Base-by-base conservation (phyloP, 1,139 yeast genomes). In the Taphrina deformans region DNA sequence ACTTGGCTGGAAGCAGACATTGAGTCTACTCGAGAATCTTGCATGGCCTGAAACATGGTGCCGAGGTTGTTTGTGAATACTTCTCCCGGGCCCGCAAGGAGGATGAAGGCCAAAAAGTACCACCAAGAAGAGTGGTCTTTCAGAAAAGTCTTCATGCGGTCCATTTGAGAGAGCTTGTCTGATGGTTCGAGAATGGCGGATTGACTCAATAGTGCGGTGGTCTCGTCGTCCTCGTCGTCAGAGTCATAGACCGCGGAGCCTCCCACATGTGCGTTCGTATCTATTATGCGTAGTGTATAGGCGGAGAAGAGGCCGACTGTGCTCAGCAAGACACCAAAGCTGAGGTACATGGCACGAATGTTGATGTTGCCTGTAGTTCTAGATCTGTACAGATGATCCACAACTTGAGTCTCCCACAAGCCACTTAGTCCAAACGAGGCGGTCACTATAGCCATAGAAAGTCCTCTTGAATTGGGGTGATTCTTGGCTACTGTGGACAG, bases 61-160 rank as follows among this genome's bases (percentile, higher is more conserved):
- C 96, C 96, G 80, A 93, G 82, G 72, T 92, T 89, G 67, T 92
- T 89, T 69, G 90, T 85, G 75, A 85, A 91, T 79, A 91, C 85
- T 73, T 93, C 99, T 69, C 90, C 77, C 0, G 97, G 96, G 0
- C 98, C 99, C 27, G 90, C 78, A 40, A 87, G 76, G 33, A 91
- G 79, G 27, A 59, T 31, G 67, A 91, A 81, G 7, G 92, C 83
- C 2, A 81, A 69, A 44, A 88, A 79, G 26, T 90, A 76, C 1
- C 86, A 69, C 81, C 90, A 87, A 55, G 91, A 85, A 2, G 88
- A 81, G 40, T 81, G 81, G 72, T 88, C 93, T 26, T 74, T 75
- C 55, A 89, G 74, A 70, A 92, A 89, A 7, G 66, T 4, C 56
- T 65, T 44, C 59, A 67, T 46, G 21, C 55, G 55, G 62, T 51